Percentiles rank a stretch among this genome's conserved stretches.
Conservation (phyloP, 306 rosid species). For the Quercus variabilis region DNA sequence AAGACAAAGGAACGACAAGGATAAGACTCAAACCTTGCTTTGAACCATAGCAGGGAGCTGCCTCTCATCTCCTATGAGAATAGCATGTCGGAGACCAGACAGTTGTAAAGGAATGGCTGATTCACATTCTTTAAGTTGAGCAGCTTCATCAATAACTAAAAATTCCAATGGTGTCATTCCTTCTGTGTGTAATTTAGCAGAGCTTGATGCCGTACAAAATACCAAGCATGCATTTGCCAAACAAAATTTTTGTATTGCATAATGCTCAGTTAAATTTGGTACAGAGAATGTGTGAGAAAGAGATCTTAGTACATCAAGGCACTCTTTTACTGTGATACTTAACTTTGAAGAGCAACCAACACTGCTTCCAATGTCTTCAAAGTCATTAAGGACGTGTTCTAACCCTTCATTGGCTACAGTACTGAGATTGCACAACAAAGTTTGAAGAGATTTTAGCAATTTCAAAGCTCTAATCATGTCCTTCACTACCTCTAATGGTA, state of each 20-base stretch:
- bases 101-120: constrained; percentile 51
- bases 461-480: constrained; percentile 18
- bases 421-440: no score
- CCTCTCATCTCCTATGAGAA: constrained; percentile 53
- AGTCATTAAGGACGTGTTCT: no score
- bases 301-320: neutral
- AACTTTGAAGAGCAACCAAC: neutral
- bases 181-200: constrained; percentile 24
- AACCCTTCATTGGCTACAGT: no score
- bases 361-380: neutral
- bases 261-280: neutral
- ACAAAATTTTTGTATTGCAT: neutral
- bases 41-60: constrained; percentile 61
- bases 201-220: constrained; percentile 43
- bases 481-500: constrained; percentile 16
- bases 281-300: constrained; percentile 5
- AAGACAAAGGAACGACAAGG: neutral
- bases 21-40: constrained; percentile 46
- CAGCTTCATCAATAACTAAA: constrained; percentile 57
- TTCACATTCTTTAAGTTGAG: constrained; percentile 60
- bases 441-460: neutral
- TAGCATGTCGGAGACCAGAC: constrained; percentile 30
- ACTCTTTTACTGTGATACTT: neutral
- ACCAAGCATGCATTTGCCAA: constrained; percentile 33
- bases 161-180: constrained; percentile 13